Percentiles rank a stretch among this genome's conserved stretches.
These are phyloP conservation scores for Diaporthe sp. DNA, from an alignment of 2,329 filamentous ascomycete species.

Conservation along the genomic window DNA sequence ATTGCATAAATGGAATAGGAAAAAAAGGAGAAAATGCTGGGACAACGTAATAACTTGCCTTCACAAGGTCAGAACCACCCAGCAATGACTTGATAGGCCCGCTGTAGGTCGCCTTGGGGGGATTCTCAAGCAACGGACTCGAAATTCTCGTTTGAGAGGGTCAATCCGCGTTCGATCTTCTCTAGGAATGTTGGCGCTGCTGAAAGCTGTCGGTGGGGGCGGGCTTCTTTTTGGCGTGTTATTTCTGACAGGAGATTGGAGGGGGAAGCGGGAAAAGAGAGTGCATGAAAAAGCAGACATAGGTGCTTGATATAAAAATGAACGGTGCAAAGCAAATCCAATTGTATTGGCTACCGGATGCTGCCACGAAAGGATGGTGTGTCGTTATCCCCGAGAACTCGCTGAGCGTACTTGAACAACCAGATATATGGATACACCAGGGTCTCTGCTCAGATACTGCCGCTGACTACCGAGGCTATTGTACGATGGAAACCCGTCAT, in stretches of 20 bases:
- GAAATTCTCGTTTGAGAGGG: not conserved
- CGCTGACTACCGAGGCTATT: not conserved
- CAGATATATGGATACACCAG: not conserved
- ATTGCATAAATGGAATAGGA: not conserved
- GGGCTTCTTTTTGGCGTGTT: not conserved
- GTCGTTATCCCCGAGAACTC: not conserved
- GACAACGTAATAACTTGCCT: not conserved
- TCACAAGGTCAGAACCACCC: not conserved
- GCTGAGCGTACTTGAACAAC: not conserved
- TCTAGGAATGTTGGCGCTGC: not conserved
- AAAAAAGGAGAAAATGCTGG: not conserved
- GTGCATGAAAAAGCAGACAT: slow-evolving; percentile 17
- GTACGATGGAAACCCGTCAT: not conserved
- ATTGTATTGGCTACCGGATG: not conserved
- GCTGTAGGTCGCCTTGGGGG: not conserved
- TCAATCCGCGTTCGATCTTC: not conserved
- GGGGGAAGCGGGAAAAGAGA: slow-evolving; percentile 2
- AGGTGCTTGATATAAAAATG: slow-evolving; percentile 28
- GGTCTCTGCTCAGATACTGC: not conserved
- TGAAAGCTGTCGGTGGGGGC: not conserved
- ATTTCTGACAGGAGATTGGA: slow-evolving; percentile 23
- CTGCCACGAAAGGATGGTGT: slow-evolving; percentile 18
- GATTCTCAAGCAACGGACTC: not conserved
- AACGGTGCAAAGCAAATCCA: not conserved
- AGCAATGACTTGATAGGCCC: not conserved